A percentile compares a stretch with the other conserved stretches of the same genome.
Evolutionary conservation across 768 basidiomycete genomes (phyloP).

Genomic region (Favolaschia claudopus): DNA sequence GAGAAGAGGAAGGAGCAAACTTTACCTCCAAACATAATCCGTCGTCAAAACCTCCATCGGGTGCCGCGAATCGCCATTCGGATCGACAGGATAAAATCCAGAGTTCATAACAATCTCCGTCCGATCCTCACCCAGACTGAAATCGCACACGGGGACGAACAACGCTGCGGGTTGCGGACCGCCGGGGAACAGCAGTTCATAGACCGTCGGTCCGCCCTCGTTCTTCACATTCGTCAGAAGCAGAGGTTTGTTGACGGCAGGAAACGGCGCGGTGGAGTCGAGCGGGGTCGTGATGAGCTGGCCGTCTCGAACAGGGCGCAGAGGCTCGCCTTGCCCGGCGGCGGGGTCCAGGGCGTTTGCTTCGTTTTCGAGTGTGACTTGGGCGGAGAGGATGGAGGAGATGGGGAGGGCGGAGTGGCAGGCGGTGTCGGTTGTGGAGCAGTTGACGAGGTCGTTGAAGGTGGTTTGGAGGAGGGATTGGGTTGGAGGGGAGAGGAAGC

Average conservation of each 20-base stretch:
- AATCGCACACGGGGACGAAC: conserved; percentile 48
- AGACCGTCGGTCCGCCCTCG: conserved; percentile 74
- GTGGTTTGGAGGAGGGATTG: conserved; percentile 61
- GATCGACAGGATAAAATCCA: conserved; percentile 49
- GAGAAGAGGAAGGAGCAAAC: no score
- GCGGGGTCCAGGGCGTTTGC: conserved; percentile 58
- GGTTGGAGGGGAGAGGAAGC: conserved; percentile 63
- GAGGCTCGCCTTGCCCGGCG: conserved; percentile 61
- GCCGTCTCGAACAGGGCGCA: conserved; percentile 73
- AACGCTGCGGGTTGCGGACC: conserved; percentile 46
- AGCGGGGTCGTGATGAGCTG: conserved; percentile 69
- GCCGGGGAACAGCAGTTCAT: conserved; percentile 41
- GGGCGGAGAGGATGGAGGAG: conserved; percentile 59
- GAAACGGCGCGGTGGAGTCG: conserved; percentile 68
- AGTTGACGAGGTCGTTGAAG: conserved; percentile 58
- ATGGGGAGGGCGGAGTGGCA: conserved; percentile 63
- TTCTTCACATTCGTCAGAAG: conserved; percentile 74
- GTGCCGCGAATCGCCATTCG: conserved; percentile 50
- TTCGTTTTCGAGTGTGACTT: conserved; percentile 52
- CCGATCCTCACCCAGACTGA: conserved; percentile 55
- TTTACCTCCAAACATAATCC: conserved; percentile 73
- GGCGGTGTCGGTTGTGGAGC: conserved; percentile 49
- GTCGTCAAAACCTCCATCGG: conserved; percentile 69
- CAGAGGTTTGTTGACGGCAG: conserved; percentile 66
- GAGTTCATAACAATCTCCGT: conserved; percentile 53